Evolutionary conservation across 495 filamentous ascomycete species (phyloP).

Genomic region (Articulospora tetracladia): DNA sequence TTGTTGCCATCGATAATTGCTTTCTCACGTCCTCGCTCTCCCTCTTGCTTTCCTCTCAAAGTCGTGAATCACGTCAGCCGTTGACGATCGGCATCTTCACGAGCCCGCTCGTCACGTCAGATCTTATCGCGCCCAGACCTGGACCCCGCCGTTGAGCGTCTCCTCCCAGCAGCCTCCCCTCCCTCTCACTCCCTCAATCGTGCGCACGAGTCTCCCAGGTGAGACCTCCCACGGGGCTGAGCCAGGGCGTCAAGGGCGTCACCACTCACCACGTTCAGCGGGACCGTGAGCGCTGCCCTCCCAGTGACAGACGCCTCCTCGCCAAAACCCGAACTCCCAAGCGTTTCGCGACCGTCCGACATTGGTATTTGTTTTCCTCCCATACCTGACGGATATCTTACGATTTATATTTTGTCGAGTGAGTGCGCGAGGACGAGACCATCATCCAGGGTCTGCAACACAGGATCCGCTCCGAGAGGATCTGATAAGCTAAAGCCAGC

Average conservation of each 20-base stretch:
- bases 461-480: not conserved
- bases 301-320: not conserved
- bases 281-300: not conserved
- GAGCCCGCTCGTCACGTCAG: not conserved
- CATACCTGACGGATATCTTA: no score
- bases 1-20: not conserved
- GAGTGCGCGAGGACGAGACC: not conserved
- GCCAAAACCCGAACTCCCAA: not conserved
- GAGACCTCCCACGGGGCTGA: not conserved
- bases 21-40: not conserved
- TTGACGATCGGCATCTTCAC: not conserved
- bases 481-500: constrained; percentile 1
- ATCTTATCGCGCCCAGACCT: not conserved
- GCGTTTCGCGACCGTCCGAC: not conserved
- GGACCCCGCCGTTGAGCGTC: not conserved
- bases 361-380: not conserved
- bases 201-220: not conserved
- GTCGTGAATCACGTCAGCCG: not conserved
- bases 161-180: not conserved
- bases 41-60: not conserved
- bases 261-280: not conserved
- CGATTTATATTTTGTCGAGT: no score
- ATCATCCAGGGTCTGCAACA: not conserved
- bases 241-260: not conserved
- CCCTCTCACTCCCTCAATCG: not conserved